phyloP scores from a whole-genome alignment of 352 stramenopile genomes.

The Pythium diclinum region DNA sequence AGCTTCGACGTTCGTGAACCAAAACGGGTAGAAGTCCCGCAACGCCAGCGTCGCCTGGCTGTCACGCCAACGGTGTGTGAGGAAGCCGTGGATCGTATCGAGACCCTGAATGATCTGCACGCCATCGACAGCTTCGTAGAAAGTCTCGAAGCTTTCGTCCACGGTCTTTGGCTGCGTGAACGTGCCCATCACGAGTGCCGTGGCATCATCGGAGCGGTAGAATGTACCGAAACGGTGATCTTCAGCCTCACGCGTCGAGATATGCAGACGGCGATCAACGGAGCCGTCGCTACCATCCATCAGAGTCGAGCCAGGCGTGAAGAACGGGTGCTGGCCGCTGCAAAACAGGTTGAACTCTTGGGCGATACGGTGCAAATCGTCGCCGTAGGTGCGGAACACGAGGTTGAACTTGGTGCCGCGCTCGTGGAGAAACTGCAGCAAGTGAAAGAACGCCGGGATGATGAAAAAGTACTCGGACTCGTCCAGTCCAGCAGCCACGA shows the following conservation, averaged over 20 bases:
- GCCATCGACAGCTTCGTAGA: conserved; percentile 34
- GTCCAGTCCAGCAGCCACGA: conserved; percentile 34
- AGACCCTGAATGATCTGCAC: conserved; percentile 40
- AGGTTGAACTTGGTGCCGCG: conserved; percentile 57
- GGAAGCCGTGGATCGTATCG: conserved; percentile 45
- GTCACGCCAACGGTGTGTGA: conserved; percentile 45
- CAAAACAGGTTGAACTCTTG: conserved; percentile 82
- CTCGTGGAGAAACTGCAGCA: conserved; percentile 51
- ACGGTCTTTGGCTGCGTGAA: conserved; percentile 53
- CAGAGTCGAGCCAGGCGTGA: conserved; percentile 29
- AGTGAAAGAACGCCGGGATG: conserved; percentile 58
- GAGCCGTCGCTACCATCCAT: conserved; percentile 59
- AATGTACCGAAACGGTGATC: conserved; percentile 62
- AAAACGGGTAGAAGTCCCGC: conserved; percentile 76
- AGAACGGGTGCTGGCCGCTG: conserved; percentile 57
- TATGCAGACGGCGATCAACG: conserved; percentile 49
- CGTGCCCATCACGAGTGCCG: conserved; percentile 66
- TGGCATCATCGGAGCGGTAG: conserved; percentile 43
- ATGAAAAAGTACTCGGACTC: conserved; percentile 59
- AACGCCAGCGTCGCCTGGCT: conserved; percentile 62
- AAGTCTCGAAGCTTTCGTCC: conserved; percentile 21
- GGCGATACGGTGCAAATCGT: conserved; percentile 64
- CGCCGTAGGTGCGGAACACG: conserved; percentile 73
- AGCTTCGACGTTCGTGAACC: conserved; percentile 55
- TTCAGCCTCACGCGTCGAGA: conserved; percentile 10